phyloP scores from a whole-genome alignment of 2,329 filamentous ascomycete species.

The Corniculantispora saksenae region DNA sequence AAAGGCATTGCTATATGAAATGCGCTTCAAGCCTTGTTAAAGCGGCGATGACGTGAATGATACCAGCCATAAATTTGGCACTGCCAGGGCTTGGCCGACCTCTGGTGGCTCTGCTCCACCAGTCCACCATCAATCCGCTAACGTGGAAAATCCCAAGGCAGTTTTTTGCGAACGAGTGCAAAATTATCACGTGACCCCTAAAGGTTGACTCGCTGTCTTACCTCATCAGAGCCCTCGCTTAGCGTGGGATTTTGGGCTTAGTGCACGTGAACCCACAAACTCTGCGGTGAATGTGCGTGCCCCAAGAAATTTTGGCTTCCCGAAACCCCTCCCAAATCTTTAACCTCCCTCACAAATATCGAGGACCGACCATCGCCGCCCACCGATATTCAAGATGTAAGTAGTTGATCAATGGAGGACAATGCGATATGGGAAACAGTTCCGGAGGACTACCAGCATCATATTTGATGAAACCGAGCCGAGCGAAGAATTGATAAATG shows the following conservation, averaged over 20 bases:
- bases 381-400: conserved; percentile 49
- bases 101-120: not conserved
- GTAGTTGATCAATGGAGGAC: conserved; percentile 27
- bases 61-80: not conserved
- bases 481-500: conserved; percentile 1
- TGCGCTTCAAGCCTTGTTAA: not conserved
- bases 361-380: conserved; percentile 44
- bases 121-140: too few relatives aligned
- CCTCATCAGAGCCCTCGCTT: conserved; percentile 44
- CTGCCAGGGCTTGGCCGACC: not conserved
- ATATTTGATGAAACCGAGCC: conserved; percentile 19
- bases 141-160: not conserved
- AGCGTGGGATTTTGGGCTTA: conserved; percentile 32
- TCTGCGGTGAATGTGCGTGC: conserved; percentile 37
- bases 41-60: not conserved
- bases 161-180: not conserved
- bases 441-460: not conserved
- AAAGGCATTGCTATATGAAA: not conserved
- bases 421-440: not conserved
- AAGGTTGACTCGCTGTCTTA: conserved; percentile 24
- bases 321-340: conserved; percentile 41
- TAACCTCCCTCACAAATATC: conserved; percentile 38
- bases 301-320: conserved; percentile 42
- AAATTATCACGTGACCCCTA: conserved; percentile 27
- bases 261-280: conserved; percentile 47